Evolutionary conservation across 129 eudicot species (phyloP), one percentile per base, ranked within the genome.

Genomic region (Lactuca sativa): DNA sequence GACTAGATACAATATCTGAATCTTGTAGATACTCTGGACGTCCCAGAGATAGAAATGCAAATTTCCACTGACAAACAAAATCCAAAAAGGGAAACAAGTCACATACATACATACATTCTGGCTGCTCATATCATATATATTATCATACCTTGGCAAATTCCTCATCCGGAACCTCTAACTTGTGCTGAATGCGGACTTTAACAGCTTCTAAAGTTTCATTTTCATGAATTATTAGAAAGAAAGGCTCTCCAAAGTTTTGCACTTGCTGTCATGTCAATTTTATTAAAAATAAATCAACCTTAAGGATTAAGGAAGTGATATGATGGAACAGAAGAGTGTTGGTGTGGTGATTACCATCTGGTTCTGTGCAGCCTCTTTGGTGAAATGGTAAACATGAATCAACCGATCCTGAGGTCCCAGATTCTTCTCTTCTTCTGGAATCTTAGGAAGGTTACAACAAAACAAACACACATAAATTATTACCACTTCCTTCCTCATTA

Each of bases 351-450:
- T 3, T 86, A 92, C 98, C 98, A 92, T 86, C 71, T 89, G 98
- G 71, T 86, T 92, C 76, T 86, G 96, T 17, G 98, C 90, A 76
- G 85, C 81, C 63, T 93, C 98, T 82, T 93, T 93, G 7, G 90
- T 85, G 70, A 93, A 93, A 82, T 93, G 97, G 80, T 93, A 93
- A 52, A 93, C 98, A 85, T 93, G 96, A 70, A 90, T 93, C 63
- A 93, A 52, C 59, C 98, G 90, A 71, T 93, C 95, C 31, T 86
- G 85, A 17, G 97, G 86, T 49, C 95, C 92, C 47, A 89, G 78
- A 72, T 89, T 87, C 86, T 86, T 89, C 78, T 93, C 98, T 76
- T 93, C 98, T 83, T 93, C 98, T 34, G 98, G 98, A 72, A 93
- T 83, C 98, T 93, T 79, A 43, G 51, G 21, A 25, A 25, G 30